Conservation (phyloP, 2,329 filamentous ascomycete genomes). For the Colletotrichum australisinense region DNA sequence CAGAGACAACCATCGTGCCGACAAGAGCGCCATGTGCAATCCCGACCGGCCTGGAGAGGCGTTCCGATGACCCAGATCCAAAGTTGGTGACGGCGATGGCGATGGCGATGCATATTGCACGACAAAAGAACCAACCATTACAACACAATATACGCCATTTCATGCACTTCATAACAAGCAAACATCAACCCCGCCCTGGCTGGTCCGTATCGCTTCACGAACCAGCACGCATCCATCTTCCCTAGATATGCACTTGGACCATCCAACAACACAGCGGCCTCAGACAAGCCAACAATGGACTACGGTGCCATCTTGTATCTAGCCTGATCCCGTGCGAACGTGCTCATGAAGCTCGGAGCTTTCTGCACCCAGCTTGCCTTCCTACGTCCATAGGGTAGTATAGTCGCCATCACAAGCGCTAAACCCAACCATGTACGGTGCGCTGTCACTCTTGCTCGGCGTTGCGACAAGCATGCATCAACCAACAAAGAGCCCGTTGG, state of each 20-base stretch:
- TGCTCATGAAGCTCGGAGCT: slow-evolving; percentile 19
- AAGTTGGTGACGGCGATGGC: background rate
- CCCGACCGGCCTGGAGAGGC: background rate
- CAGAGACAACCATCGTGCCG: background rate
- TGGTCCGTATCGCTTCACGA: background rate
- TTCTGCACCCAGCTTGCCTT: slow-evolving; percentile 2
- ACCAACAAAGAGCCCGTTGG: background rate
- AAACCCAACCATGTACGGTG: slow-evolving; percentile 7
- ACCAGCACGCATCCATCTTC: background rate
- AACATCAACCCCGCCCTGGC: background rate
- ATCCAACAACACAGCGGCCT: background rate
- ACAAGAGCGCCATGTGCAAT: background rate
- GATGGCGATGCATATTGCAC: background rate
- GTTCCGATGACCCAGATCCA: background rate
- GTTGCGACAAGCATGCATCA: background rate
- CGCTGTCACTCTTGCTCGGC: slow-evolving; percentile 25
- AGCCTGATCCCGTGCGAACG: slow-evolving; percentile 18
- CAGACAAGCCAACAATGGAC: slow-evolving; percentile 13
- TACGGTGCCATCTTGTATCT: slow-evolving; percentile 1
- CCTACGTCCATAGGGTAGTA: background rate
- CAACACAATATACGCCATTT: background rate
- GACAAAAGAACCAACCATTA: background rate
- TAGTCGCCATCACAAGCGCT: slow-evolving; percentile 11
- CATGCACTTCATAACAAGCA: background rate
- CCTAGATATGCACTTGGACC: background rate